Percentiles rank a stretch among this genome's conserved stretches.
Evolutionary conservation across 495 filamentous ascomycete species (phyloP).

Genomic region (Penicillium lagena): DNA sequence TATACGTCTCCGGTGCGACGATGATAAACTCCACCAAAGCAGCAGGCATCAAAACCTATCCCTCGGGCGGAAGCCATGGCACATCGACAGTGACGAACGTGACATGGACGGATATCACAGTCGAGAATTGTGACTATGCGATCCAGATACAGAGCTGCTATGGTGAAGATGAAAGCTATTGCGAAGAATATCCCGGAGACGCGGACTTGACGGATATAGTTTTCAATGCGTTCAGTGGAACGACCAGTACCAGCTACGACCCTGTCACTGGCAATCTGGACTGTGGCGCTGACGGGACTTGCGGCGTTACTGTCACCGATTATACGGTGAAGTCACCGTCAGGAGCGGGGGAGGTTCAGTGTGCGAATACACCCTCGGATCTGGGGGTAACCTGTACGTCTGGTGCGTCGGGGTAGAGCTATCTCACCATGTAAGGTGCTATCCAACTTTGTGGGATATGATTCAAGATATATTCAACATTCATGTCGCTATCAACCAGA

Average conservation of each 20-base stretch:
- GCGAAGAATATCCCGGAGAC: conserved; percentile 25
- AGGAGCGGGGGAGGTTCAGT: conserved; percentile 27
- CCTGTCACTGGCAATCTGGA: conserved; percentile 31
- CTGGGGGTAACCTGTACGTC: conserved; percentile 31
- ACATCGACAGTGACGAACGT: conserved; percentile 34
- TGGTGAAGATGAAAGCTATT: conserved; percentile 32
- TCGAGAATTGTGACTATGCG: conserved; percentile 37
- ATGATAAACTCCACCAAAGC: conserved; percentile 41
- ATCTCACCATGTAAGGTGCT: neutral
- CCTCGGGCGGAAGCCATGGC: conserved; percentile 26
- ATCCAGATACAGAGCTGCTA: conserved; percentile 46
- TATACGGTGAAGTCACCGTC: conserved; percentile 28
- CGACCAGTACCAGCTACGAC: conserved; percentile 33
- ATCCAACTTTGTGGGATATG: conserved; percentile 13
- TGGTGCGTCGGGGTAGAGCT: conserved; percentile 26
- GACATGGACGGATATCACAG: conserved; percentile 30
- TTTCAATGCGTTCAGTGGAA: conserved; percentile 31
- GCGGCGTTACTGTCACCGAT: conserved; percentile 23
- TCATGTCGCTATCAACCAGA: conserved; percentile 1
- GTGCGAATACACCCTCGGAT: conserved; percentile 31
- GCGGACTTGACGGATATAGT: conserved; percentile 28
- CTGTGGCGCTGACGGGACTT: conserved; percentile 32
- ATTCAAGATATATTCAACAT: conserved; percentile 11
- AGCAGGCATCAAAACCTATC: conserved; percentile 39
- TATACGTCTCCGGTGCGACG: conserved; percentile 27